Percentiles rank a stretch among this genome's conserved stretches.
Evolutionary conservation across 225 moss, liverwort and hornwort species (phyloP).

Genomic region (Physcomitrium patens): DNA sequence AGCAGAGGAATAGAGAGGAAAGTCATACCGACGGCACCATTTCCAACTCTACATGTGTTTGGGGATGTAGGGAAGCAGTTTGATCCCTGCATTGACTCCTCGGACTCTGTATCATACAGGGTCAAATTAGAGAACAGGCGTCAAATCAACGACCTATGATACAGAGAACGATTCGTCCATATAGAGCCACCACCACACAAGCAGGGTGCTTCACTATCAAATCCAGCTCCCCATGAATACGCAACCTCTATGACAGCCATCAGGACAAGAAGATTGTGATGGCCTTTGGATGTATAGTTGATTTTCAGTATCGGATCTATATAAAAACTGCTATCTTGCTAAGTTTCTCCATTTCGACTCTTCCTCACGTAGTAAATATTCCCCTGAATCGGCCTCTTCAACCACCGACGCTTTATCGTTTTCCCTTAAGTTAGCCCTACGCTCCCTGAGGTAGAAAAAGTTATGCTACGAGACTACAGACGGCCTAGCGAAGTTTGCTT

Average conservation of each 20-base stretch:
- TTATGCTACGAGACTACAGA: too few species aligned
- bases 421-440: too few species aligned
- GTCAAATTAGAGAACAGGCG: slow-evolving; percentile 11
- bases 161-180: not conserved
- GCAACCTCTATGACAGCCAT: not conserved
- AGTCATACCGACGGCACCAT: slow-evolving; percentile 35
- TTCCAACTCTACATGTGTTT: slow-evolving; percentile 37
- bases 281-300: too few species aligned
- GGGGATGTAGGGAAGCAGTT: slow-evolving; percentile 34
- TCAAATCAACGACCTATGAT: slow-evolving; percentile 2
- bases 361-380: too few species aligned
- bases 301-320: too few species aligned
- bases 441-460: too few species aligned
- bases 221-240: not conserved
- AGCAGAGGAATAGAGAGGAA: slow-evolving; percentile 16
- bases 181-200: not conserved
- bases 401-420: too few species aligned
- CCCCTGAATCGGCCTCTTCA: too few species aligned
- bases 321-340: too few species aligned
- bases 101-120: slow-evolving; percentile 31
- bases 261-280: not conserved
- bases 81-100: slow-evolving; percentile 35
- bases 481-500: too few species aligned
- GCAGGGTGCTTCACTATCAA: not conserved
- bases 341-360: too few species aligned